phyloP scores from a whole-genome alignment of 1,284 basidiomycete species.

The Rhodotorula sp. region DNA sequence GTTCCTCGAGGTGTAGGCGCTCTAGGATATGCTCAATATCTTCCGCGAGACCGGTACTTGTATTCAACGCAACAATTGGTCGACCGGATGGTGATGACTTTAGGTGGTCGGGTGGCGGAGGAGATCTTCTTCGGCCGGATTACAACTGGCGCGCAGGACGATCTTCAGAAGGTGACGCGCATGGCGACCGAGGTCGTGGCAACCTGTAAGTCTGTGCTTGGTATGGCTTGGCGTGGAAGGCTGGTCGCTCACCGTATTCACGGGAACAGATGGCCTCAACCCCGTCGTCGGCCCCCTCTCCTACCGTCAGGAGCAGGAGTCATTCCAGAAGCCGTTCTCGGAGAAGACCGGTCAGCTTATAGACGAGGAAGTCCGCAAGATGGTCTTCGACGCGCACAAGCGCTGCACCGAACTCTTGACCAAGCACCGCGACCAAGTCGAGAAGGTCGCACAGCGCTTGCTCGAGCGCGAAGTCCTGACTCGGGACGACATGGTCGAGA shows the following conservation, averaged over 20 bases:
- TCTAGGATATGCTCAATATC: slow-evolving; percentile 92
- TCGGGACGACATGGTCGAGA: slow-evolving; percentile 78
- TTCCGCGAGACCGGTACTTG: slow-evolving; percentile 93
- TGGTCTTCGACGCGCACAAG: slow-evolving; percentile 84
- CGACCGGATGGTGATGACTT: slow-evolving; percentile 97
- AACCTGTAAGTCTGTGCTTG: slow-evolving; percentile 43
- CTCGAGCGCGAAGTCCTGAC: slow-evolving; percentile 94
- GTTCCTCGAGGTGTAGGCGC: slow-evolving; percentile 95
- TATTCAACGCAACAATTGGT: slow-evolving; percentile 90
- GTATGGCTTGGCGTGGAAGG: too few species aligned
- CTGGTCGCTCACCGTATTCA: slow-evolving; percentile 57
- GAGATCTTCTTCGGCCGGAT: slow-evolving; percentile 98
- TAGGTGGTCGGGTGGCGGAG: slow-evolving; percentile 97
- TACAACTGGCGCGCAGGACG: slow-evolving; percentile 89
- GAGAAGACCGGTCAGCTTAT: slow-evolving; percentile 95
- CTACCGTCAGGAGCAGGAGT: slow-evolving; percentile 80
- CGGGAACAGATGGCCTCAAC: slow-evolving; percentile 76
- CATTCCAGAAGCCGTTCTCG: slow-evolving; percentile 95
- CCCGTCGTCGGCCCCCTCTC: slow-evolving; percentile 89
- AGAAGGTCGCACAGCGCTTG: slow-evolving; percentile 87
- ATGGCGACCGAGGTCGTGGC: slow-evolving; percentile 87
- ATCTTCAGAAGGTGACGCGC: slow-evolving; percentile 94
- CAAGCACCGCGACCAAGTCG: slow-evolving; percentile 80
- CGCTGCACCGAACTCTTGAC: slow-evolving; percentile 80
- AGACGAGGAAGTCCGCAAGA: slow-evolving; percentile 84